Evolutionary conservation across 345 rosid species (phyloP), one percentile per base, ranked within the genome.

Genomic region (Zanthoxylum bungeanum): DNA sequence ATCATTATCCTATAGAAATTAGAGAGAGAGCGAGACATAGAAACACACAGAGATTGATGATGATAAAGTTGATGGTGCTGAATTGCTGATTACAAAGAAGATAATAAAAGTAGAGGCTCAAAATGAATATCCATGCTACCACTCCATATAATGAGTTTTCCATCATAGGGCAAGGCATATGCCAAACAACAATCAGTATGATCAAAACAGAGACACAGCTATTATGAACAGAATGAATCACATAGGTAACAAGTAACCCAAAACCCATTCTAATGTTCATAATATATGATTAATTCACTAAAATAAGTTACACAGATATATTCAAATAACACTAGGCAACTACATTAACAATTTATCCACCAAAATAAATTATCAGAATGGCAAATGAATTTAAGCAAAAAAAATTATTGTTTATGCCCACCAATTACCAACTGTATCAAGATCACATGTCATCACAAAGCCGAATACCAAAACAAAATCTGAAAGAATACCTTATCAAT

Each of bases 101-200:
- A 70, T 47, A 21, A 73, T 14, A 25, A 24, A 30, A 28, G 33
- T 36, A 65, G 24, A 64, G 58, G 62, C 77, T 46, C 60, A 28
- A 17, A 72, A 64, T 16, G 71, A 73, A 55, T 36, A n/a, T 55
- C 71, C 61, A 49, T 21, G 57, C 56, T 57, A 73, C 72, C 56
- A 9, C 65, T 78, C 51, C 36, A 53, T 27, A 37, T 16, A 56
- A 27, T n/a, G 25, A 63, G 67, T 37, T 77, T 36, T 77, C 55
- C 74, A 69, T 77, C 74, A 69, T 30, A 6, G 77, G 74, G 77
- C 77, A 64, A 31, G n/a, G 31, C 30, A 33, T 33, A 31, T 19
- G n/a, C 5, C 40, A 33, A 50, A 27, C n/a, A 25, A 50, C 7
- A 33, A 28, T 5, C 9, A 16, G 4, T 1, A 58, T 0, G 17